These are phyloP conservation scores for Graphilbum ipis-grandicollis DNA, from an alignment of 2,329 filamentous ascomycete species.

Conservation along the genomic window DNA sequence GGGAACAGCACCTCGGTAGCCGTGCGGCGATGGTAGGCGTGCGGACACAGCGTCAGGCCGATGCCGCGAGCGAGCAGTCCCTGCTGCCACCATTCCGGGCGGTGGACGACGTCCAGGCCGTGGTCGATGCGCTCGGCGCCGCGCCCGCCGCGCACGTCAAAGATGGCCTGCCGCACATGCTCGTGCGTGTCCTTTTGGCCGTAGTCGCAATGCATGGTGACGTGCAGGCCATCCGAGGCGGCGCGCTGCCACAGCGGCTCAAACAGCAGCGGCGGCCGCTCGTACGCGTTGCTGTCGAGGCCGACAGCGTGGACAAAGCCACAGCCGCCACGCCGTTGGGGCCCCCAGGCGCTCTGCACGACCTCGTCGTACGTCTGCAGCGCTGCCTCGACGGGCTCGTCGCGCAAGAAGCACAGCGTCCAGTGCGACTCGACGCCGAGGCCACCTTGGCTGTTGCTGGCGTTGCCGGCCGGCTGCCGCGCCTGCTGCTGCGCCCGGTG, in stretches of 20 bases:
- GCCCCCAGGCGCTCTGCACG: constrained; percentile 17
- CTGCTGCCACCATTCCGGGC: constrained; percentile 36
- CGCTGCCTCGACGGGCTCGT: constrained; percentile 43
- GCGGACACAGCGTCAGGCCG: constrained; percentile 53
- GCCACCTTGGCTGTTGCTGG: constrained; percentile 38
- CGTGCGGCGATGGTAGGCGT: constrained; percentile 49
- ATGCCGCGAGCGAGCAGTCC: constrained; percentile 37
- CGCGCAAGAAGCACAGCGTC: constrained; percentile 54
- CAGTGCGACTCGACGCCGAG: constrained; percentile 45
- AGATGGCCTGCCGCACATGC: constrained; percentile 31
- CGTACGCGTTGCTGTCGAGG: constrained; percentile 27
- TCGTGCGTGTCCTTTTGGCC: constrained; percentile 25
- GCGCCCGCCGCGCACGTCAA: constrained; percentile 40
- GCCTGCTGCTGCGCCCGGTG: constrained; percentile 36
- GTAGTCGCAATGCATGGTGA: constrained; percentile 33
- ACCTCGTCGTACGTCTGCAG: constrained; percentile 25
- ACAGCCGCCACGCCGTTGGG: constrained; percentile 9
- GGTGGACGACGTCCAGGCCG: constrained; percentile 46
- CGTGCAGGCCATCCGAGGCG: constrained; percentile 20
- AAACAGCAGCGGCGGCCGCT: constrained; percentile 26
- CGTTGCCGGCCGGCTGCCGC: no score
- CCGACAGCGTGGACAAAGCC: constrained; percentile 27
- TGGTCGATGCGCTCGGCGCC: constrained; percentile 54
- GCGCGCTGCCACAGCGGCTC: constrained; percentile 20
- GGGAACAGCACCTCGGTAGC: constrained; percentile 35